Conservation (phyloP, 495 filamentous ascomycete species). For the Cudoniella acicularis region DNA sequence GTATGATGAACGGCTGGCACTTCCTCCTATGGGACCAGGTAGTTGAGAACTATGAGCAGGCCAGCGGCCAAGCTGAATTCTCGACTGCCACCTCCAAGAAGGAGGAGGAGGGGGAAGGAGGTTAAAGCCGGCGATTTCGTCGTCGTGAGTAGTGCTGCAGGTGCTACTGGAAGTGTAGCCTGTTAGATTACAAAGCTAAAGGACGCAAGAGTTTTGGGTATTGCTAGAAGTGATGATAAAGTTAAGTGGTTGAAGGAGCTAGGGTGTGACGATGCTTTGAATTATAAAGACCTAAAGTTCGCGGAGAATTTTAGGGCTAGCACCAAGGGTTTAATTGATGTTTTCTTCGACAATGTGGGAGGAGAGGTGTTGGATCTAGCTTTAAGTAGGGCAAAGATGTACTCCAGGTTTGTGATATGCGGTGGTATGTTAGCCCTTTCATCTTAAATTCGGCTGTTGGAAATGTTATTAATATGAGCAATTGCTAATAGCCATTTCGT, state of each 20-base stretch:
- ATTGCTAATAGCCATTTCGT: too few relatives aligned
- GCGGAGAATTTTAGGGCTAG: constrained; percentile 50
- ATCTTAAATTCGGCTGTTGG: too few relatives aligned
- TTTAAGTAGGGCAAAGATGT: constrained; percentile 47
- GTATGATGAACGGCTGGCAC: too few relatives aligned
- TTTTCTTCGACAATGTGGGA: constrained; percentile 72
- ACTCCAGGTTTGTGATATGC: constrained; percentile 59
- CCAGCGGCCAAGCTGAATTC: too few relatives aligned
- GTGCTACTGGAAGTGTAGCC: constrained; percentile 64
- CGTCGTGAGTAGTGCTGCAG: constrained; percentile 66
- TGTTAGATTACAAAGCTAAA: constrained; percentile 67
- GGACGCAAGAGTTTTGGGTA: constrained; percentile 55
- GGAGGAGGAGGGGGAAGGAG: too few relatives aligned
- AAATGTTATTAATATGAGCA: too few relatives aligned
- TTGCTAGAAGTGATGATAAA: constrained; percentile 65
- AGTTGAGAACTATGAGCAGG: too few relatives aligned
- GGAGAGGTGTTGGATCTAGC: constrained; percentile 62
- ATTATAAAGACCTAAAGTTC: constrained; percentile 62
- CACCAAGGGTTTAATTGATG: constrained; percentile 61
- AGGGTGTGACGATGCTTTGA: constrained; percentile 63
- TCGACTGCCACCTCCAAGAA: too few relatives aligned
- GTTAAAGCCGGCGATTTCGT: constrained; percentile 58
- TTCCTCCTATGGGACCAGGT: too few relatives aligned
- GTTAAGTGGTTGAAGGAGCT: constrained; percentile 55
- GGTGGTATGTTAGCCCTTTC: constrained; percentile 52